Evolutionary conservation across 1,284 basidiomycete species (phyloP), one percentile per base, ranked within the genome.

Genomic region (Xerocomus amazonicus): DNA sequence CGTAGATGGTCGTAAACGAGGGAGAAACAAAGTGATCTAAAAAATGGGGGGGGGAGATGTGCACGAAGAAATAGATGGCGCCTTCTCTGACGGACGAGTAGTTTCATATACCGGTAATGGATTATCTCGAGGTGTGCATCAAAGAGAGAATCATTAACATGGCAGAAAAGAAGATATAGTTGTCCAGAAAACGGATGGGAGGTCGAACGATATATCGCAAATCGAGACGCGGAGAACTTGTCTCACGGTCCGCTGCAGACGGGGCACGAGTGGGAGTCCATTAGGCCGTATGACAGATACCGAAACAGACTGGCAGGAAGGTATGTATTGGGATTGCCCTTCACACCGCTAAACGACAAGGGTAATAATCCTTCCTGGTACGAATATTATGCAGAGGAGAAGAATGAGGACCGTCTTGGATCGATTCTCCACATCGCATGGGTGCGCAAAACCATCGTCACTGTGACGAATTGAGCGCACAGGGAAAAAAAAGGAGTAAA

Each of bases 391-490:
- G 1, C 37, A 28, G 2, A 45, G 27, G 27, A 55, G 54, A 17
- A 37, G 0, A 8, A 6, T 14, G 9, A 59, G 26, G 3, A 61
- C 34, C 3, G 1, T 12, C 3, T 19, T 53, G 6, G 54, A 59
- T 33, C 17, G 42, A 41, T 41, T 45, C 47, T 45, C 47, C 48
- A 61, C 54, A 58, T 60, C 6, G 50, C 44, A 9, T 53, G 53
- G 2, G 60, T 46, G 1, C 59, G 56, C 6, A 61, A 13, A 35
- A 62, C 39, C 51, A 59, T 57, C 13, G 60, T 33, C 1, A 51
- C 58, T 62, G 17, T 28, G 7, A 19, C 7, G 5, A 2, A 19
- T 6, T 40, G 1, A 33, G 4, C 3, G 26, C 19, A 4, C 19
- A 23, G 19, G 26, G 14, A n/a, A 2, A 8, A 1, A 4, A 12